Base-by-base conservation (phyloP, 225 moss, liverwort and hornwort species). In the Pleurozium schreberi region DNA sequence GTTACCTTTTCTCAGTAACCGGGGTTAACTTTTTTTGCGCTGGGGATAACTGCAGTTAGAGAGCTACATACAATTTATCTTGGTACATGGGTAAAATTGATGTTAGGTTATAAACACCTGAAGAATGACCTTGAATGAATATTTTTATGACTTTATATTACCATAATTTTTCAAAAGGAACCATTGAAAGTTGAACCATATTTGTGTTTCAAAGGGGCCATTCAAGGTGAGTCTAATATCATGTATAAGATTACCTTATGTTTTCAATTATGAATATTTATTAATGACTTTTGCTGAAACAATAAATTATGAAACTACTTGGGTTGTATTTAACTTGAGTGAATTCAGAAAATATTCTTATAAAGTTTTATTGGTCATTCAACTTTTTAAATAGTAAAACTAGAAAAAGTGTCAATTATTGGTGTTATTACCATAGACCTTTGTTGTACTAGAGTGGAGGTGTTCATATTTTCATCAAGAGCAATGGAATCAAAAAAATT, bases 141-240 rank as follows among this genome's bases (percentile, higher is more conserved):
- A 14, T 2, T 34, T 50, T 1, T 5, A 12, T 12, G 3, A 34
- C 5, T 20, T 4, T 12, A 12, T 21, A 33, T 2, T 0, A 75
- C 3, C 8, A 8, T 13, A 33, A 50, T 5, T 50, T 13, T 75
- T 75, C 5, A 33, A 34, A 31, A 75, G 12, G 12, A 75, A 11
- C 8, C 20, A 49, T 19, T 0, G 0, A 33, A 33, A 75, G 12
- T 75, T 75, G 4, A 33, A 3, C 23, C 19, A 12, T 5, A 18
- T 18, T 47, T 30, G 12, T 74, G 19, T 3, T 49, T 31, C 4
- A 47, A 28, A 1, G 28, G 18, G 3, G 7, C 1, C 3, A 50
- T 12, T 50, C 2, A 50, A 75, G 8, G 7, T 33, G 20, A 75
- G 0, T 49, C 12, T 75, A 50, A 18, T 75, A 0, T 31, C 5